A percentile compares a stretch with the other conserved stretches of the same genome.
phyloP scores from a whole-genome alignment of 2,329 filamentous ascomycete genomes.

The Arthrocladium fulminans region DNA sequence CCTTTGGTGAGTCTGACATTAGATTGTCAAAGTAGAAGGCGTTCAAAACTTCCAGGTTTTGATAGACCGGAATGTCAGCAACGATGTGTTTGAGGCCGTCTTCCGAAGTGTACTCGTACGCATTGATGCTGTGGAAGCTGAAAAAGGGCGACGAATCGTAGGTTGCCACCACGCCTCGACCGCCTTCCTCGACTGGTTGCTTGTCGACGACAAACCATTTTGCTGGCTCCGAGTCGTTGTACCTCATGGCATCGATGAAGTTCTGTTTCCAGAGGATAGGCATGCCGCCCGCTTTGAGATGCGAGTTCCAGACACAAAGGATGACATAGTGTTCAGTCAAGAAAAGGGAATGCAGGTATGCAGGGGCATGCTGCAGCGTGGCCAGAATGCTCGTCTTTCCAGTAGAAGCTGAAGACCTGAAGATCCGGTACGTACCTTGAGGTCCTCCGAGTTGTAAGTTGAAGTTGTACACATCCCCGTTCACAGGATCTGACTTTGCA shows the following conservation, averaged over 20 bases:
- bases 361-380: constrained; percentile 48
- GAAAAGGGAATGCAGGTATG: constrained; percentile 79
- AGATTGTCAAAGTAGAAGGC: constrained; percentile 63
- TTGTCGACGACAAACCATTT: constrained; percentile 71
- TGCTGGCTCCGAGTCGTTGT: constrained; percentile 48
- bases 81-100: constrained; percentile 46
- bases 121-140: constrained; percentile 72
- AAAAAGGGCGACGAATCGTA: constrained; percentile 63
- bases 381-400: constrained; percentile 64
- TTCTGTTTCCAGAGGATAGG: constrained; percentile 58
- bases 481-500: constrained; percentile 59
- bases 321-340: constrained; percentile 62
- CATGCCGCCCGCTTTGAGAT: constrained; percentile 49
- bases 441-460: constrained; percentile 55
- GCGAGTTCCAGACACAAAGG: constrained; percentile 62
- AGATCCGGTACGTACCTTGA: constrained; percentile 57
- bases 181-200: constrained; percentile 30
- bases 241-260: constrained; percentile 59
- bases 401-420: constrained; percentile 52
- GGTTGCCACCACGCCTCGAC: constrained; percentile 56
- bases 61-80: constrained; percentile 58
- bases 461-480: constrained; percentile 71
- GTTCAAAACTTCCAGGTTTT: constrained; percentile 56
- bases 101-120: constrained; percentile 53
- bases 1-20: constrained; percentile 45